These are phyloP conservation scores for Candida cerambycidarum DNA, from an alignment of 805 yeast genomes.

Conservation along the genomic window DNA sequence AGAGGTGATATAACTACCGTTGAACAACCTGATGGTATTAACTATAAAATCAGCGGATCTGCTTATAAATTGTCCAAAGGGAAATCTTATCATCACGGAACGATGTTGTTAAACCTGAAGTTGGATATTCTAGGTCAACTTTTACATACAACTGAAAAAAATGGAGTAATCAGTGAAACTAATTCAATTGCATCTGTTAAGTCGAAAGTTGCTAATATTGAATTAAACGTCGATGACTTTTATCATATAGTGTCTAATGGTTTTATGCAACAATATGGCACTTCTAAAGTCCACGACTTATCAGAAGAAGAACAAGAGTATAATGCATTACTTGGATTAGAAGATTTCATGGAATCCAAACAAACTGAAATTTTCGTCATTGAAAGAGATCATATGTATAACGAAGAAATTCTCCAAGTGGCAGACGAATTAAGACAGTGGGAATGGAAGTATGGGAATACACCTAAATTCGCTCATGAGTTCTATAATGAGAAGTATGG, in stretches of 20 bases:
- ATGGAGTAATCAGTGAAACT: slow-evolving; percentile 45
- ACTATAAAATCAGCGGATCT: slow-evolving; percentile 80
- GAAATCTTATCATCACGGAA: slow-evolving; percentile 91
- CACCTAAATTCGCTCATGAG: slow-evolving; percentile 69
- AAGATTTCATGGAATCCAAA: slow-evolving; percentile 24
- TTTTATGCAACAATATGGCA: slow-evolving; percentile 36
- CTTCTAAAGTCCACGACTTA: not conserved
- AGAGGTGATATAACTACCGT: slow-evolving; percentile 76
- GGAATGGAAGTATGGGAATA: slow-evolving; percentile 74
- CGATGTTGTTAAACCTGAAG: slow-evolving; percentile 77
- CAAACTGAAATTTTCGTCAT: slow-evolving; percentile 19
- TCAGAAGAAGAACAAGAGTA: slow-evolving; percentile 25
- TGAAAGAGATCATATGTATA: slow-evolving; percentile 28
- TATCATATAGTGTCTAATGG: slow-evolving; percentile 40
- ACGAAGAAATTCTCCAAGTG: slow-evolving; percentile 39
- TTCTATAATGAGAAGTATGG: slow-evolving; percentile 38
- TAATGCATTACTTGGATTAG: slow-evolving; percentile 33
- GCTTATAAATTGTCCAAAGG: slow-evolving; percentile 86
- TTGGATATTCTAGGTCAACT: slow-evolving; percentile 59
- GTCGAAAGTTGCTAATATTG: slow-evolving; percentile 73
- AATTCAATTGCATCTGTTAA: slow-evolving; percentile 73
- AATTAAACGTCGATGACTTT: slow-evolving; percentile 46
- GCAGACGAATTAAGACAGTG: slow-evolving; percentile 50
- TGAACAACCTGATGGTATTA: slow-evolving; percentile 20
- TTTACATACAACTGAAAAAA: slow-evolving; percentile 47